phyloP scores from a whole-genome alignment of 108 stramenopile genomes.

The Nitzschia sp. region DNA sequence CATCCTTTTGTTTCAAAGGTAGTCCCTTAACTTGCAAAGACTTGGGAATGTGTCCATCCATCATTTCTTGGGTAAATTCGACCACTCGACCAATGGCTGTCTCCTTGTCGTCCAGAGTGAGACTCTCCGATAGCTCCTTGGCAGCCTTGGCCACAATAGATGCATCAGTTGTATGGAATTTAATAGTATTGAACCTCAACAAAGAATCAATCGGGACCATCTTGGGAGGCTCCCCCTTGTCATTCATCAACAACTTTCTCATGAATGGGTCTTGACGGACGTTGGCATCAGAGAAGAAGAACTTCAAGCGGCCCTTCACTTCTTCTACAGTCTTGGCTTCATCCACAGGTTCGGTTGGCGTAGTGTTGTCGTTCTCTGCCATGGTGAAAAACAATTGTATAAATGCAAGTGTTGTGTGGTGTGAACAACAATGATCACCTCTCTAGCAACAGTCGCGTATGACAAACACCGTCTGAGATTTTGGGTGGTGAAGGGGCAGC shows the following conservation, averaged over 20 bases:
- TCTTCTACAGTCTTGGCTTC: constrained; percentile 7
- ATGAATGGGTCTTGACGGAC: constrained; percentile 82
- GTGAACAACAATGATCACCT: no score
- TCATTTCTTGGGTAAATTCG: constrained; percentile 66
- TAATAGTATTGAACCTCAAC: constrained; percentile 78
- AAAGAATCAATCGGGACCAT: constrained; percentile 58
- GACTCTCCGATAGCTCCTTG: constrained; percentile 32
- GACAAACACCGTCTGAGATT: no score
- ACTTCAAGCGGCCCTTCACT: constrained; percentile 73
- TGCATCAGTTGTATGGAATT: constrained; percentile 50
- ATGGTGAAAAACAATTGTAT: not conserved
- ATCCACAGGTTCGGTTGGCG: not conserved
- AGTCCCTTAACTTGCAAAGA: constrained; percentile 67
- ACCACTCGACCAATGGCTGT: constrained; percentile 58
- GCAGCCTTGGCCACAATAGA: constrained; percentile 63
- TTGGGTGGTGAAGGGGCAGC: no score
- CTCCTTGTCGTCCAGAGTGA: constrained; percentile 53
- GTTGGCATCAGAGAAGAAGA: constrained; percentile 91
- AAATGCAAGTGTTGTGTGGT: no score
- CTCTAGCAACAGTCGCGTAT: no score
- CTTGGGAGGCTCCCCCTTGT: constrained; percentile 30
- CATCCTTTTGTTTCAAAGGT: constrained; percentile 49
- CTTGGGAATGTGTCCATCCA: constrained; percentile 64
- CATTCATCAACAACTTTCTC: constrained; percentile 55
- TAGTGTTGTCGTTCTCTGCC: not conserved